A percentile compares a stretch with the other conserved stretches of the same genome.
Evolutionary conservation across 495 filamentous ascomycete genomes (phyloP).

Genomic region (Podospora comata): DNA sequence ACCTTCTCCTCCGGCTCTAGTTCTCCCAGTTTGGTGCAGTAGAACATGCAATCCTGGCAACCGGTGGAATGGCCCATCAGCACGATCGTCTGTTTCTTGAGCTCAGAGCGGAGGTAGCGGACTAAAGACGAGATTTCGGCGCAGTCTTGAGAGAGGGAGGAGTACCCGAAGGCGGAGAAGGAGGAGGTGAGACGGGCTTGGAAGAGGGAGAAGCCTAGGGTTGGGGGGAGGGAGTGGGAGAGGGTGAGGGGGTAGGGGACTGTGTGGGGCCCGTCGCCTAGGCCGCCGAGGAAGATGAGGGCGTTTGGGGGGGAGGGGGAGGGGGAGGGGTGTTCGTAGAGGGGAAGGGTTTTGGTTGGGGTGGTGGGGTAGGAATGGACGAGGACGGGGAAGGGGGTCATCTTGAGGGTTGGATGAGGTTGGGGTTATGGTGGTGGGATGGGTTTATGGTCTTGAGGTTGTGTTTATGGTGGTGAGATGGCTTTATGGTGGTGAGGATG

Average conservation of each 20-base stretch:
- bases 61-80: conserved; percentile 85
- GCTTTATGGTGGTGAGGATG: background rate
- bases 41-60: conserved; percentile 79
- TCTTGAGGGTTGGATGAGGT: background rate
- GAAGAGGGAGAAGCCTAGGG: conserved; percentile 38
- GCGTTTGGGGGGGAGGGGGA: conserved; percentile 50
- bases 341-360: conserved; percentile 9
- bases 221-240: conserved; percentile 57
- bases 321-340: conserved; percentile 15
- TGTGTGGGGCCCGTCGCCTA: conserved; percentile 75
- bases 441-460: background rate
- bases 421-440: background rate
- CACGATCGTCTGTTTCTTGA: conserved; percentile 59
- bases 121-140: conserved; percentile 69
- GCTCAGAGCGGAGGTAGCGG: conserved; percentile 56
- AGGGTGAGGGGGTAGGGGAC: conserved; percentile 64
- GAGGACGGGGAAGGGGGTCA: conserved; percentile 12
- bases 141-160: conserved; percentile 65
- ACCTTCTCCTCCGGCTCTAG: conserved; percentile 47
- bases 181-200: conserved; percentile 47
- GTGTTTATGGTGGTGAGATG: background rate
- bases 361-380: conserved; percentile 18
- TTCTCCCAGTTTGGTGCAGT: conserved; percentile 30
- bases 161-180: conserved; percentile 71
- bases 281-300: conserved; percentile 79